Evolutionary conservation across 495 filamentous ascomycete species (phyloP).

Genomic region (Xeromyces bisporus): DNA sequence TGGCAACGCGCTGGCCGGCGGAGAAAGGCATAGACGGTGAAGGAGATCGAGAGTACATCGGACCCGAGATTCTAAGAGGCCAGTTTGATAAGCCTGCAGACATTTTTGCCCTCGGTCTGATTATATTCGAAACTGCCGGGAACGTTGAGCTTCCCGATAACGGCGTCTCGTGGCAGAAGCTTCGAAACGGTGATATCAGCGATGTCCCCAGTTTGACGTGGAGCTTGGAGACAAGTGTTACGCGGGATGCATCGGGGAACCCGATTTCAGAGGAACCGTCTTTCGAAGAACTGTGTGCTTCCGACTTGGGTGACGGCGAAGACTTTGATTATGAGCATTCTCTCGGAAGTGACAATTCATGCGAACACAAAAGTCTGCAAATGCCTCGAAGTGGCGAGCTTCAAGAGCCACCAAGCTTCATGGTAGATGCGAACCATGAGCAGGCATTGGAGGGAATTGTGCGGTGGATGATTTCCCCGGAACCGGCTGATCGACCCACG

Average conservation of each 20-base stretch:
- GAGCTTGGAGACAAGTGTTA: conserved; percentile 50
- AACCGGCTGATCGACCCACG: conserved; percentile 55
- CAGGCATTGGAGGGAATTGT: conserved; percentile 73
- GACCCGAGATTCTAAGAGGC: conserved; percentile 71
- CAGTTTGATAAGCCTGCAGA: conserved; percentile 80
- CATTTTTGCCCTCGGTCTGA: conserved; percentile 82
- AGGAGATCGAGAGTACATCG: conserved; percentile 91
- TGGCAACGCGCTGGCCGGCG: conserved; percentile 69
- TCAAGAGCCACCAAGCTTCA: conserved; percentile 64
- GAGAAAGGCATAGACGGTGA: conserved; percentile 66
- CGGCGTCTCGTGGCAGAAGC: conserved; percentile 70
- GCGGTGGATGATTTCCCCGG: conserved; percentile 68
- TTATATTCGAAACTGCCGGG: conserved; percentile 83
- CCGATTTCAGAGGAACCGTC: conserved; percentile 33
- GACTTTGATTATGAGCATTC: conserved; percentile 21
- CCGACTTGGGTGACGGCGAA: conserved; percentile 31
- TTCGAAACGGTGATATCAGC: conserved; percentile 73
- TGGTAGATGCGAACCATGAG: conserved; percentile 51
- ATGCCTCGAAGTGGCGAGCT: conserved; percentile 46
- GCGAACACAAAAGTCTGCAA: conserved; percentile 11
- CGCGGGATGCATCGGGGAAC: conserved; percentile 60
- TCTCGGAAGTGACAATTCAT: conserved; percentile 12
- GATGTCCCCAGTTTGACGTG: conserved; percentile 70
- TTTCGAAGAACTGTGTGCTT: conserved; percentile 34
- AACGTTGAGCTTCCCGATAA: conserved; percentile 88